Evolutionary conservation across 2,329 filamentous ascomycete species (phyloP).

Genomic region (Peltaster fructicola): DNA sequence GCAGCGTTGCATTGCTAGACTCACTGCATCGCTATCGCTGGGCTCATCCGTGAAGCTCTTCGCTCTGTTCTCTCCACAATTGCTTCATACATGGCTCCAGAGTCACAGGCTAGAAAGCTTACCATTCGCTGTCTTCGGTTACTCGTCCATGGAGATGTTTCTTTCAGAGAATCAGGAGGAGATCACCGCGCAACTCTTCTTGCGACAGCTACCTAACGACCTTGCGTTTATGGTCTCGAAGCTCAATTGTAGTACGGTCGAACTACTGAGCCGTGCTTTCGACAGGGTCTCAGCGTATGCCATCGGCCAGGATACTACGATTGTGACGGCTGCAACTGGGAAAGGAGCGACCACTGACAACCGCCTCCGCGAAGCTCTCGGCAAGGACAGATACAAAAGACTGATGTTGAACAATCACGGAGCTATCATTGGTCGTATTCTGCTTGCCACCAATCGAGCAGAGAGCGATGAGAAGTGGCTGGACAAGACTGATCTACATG

Average conservation of each 20-base stretch:
- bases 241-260: conserved; percentile 35
- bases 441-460: conserved; percentile 54
- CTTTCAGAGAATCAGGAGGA: conserved; percentile 57
- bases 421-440: conserved; percentile 57
- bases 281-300: conserved; percentile 67
- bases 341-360: conserved; percentile 37
- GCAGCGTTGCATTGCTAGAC: conserved; percentile 46
- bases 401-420: conserved; percentile 50
- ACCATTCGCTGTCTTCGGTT: conserved; percentile 75
- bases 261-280: conserved; percentile 52
- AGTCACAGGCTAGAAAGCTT: conserved; percentile 44
- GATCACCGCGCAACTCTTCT: conserved; percentile 60
- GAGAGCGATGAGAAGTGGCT: conserved; percentile 49
- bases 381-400: conserved; percentile 42
- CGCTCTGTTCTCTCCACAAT: conserved; percentile 65
- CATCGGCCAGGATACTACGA: conserved; percentile 62
- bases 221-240: conserved; percentile 41
- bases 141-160: conserved; percentile 48
- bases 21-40: conserved; percentile 49
- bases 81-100: conserved; percentile 82
- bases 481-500: conserved; percentile 26
- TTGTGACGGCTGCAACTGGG: conserved; percentile 25
- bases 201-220: conserved; percentile 55
- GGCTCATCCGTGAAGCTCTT: conserved; percentile 55
- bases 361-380: conserved; percentile 51